Base-by-base conservation (phyloP, 306 rosid species). In the Benincasa hispida region DNA sequence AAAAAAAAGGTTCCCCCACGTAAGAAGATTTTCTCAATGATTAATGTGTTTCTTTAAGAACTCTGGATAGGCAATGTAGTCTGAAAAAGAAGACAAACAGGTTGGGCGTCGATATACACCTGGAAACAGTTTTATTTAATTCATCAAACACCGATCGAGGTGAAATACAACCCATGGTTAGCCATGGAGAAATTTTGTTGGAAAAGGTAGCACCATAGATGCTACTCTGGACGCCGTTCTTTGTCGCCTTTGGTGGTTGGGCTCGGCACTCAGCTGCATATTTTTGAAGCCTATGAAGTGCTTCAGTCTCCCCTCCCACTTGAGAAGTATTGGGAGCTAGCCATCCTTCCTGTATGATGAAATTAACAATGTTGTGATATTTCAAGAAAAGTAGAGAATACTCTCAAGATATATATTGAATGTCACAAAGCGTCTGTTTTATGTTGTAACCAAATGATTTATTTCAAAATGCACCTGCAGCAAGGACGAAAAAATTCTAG, bases 111-210 rank as follows among this genome's bases (percentile, higher is more conserved):
- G 62, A 59, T n/a, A 55, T 79, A 48, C 50, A 95, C 98, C 98
- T 88, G 82, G 83, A 66, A 81, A 89, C 63, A 8, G 92, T 88
- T 82, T 90, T 92, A 84, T 89, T 95, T 15, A 95, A 90, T 41
- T 88, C 96, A 63, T 95, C 89, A 65, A 82, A 90, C 97, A 95
- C 88, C 11, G 86, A 67, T 48, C 99, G 93, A 53, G 99, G 98
- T 45, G 99, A 95, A 74, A 95, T 86, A 80, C 99, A 95, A 61
- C 99, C 99, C 98, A 86, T 87, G 60, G 98, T 85, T 80, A 95
- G 79, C 99, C 99, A 95, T 22, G 99, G 98, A 74, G 99, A 95
- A 77, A 95, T 89, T 84, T 95, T 95, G 96, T 97, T 88, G 2
- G 97, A 95, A 79, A 95, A 92, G 79, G 88, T 95, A 75, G 99